Conservation (phyloP, 2,329 filamentous ascomycete species). For the Penicillium corylophilum region DNA sequence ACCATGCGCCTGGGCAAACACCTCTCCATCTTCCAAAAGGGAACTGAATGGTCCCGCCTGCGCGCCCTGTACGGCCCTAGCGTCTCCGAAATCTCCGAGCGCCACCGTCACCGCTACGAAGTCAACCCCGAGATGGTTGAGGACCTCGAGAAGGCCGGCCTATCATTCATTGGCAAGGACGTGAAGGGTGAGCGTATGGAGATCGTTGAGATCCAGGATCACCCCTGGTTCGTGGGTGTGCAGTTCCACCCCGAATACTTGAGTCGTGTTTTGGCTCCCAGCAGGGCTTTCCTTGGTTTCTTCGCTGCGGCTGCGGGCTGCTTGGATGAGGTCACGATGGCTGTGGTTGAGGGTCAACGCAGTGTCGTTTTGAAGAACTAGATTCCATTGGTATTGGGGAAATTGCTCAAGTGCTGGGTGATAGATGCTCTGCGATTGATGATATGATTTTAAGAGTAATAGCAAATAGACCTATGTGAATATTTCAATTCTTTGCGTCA, state of each 20-base stretch:
- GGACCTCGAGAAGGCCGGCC: slow-evolving; percentile 64
- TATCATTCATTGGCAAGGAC: slow-evolving; percentile 78
- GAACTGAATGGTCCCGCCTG: slow-evolving; percentile 75
- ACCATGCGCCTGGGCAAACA: slow-evolving; percentile 83
- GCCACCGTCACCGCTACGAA: slow-evolving; percentile 87
- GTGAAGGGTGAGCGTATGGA: slow-evolving; percentile 78
- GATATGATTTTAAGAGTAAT: background rate
- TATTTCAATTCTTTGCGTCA: background rate
- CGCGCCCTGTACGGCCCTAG: slow-evolving; percentile 68
- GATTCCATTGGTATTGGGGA: background rate
- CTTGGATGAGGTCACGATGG: slow-evolving; percentile 48
- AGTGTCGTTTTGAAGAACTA: slow-evolving; percentile 14
- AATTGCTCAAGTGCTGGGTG: background rate
- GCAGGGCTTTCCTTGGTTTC: slow-evolving; percentile 78
- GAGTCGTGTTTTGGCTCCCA: slow-evolving; percentile 70
- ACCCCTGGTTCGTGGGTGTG: slow-evolving; percentile 81
- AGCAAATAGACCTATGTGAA: background rate
- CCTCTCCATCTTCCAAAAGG: slow-evolving; percentile 70
- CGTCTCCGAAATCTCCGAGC: slow-evolving; percentile 60
- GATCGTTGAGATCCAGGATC: slow-evolving; percentile 76
- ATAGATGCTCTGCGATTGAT: background rate
- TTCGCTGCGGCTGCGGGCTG: slow-evolving; percentile 73
- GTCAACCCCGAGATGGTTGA: slow-evolving; percentile 79
- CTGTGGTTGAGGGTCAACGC: slow-evolving; percentile 17
- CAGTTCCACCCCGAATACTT: slow-evolving; percentile 90